Base-by-base conservation (phyloP, 139 green algal genomes). In the Chlamydomonas sphaeroides region DNA sequence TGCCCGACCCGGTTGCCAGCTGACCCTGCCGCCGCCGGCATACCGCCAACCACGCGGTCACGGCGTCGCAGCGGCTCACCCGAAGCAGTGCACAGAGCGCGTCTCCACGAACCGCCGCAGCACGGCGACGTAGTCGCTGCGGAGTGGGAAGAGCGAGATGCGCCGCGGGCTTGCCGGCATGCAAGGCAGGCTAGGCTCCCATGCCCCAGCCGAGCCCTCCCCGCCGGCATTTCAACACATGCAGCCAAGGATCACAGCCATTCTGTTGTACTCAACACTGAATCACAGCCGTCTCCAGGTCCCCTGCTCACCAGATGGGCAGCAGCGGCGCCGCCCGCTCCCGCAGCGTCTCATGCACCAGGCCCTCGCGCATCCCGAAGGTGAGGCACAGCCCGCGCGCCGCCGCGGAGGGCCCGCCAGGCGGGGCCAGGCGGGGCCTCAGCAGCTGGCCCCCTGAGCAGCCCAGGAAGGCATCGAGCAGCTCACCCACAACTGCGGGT, bases 391-490 rank as follows among this genome's bases (percentile, higher is more conserved):
- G 66, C 30, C 85, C 84, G 15, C 23, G 35, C 30, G 41, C 68
- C 25, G 36, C 35, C 30, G 51, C 45, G 11, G 8, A 23, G 57
- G 45, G 25, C 4, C 3, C 23, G 59, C 30, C 39, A 32, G 69
- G 53, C 48, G 59, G 68, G 53, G 89, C 61, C 56, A 95, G 62
- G 8, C 42, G 41, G 36, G 86, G 81, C 39, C 65, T 28, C 4
- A 98, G 66, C 59, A 90, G 94, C 56, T 79, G 79, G 6, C 92
- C 94, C 17, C 87, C 89, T n/a, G n/a, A n/a, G 15, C 93, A 70
- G 20, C 95, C 95, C 88, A 95, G 87, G 88, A 98, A 96, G 8
- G 90, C 92, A 25, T 87, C 92, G 51, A 98, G 88, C 78, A 98
- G 79, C 84, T 98, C 95, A 53, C 96, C 90, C 65, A 98, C 89